phyloP scores from a whole-genome alignment of 176 grass and related monocot species.

The Aegilops umbellulata region DNA sequence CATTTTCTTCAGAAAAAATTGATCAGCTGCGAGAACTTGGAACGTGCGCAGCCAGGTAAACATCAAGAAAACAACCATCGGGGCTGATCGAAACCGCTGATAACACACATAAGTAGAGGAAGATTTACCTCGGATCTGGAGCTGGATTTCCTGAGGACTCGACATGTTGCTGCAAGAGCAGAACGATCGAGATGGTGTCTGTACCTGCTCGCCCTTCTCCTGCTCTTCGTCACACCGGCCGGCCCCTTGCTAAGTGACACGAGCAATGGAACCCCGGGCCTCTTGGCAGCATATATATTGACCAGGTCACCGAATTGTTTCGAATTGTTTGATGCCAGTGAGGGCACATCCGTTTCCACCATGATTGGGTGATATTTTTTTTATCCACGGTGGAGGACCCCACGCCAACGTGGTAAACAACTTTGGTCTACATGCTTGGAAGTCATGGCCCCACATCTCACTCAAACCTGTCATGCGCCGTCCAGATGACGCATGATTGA shows the following conservation, averaged over 20 bases:
- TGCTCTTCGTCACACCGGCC: background rate
- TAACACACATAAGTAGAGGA: background rate
- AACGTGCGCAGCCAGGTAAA: background rate
- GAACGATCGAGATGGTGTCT: background rate
- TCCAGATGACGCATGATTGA: constrained; percentile 19
- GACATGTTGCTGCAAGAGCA: constrained; percentile 30
- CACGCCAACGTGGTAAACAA: background rate
- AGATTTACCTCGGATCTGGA: constrained; percentile 45
- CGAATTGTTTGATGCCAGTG: background rate
- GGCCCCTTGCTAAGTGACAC: background rate
- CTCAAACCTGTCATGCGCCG: background rate
- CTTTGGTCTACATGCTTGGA: background rate
- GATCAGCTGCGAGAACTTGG: background rate
- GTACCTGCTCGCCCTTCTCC: background rate
- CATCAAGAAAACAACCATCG: background rate
- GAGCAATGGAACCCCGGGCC: background rate
- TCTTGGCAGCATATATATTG: constrained; percentile 28
- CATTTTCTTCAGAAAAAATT: background rate
- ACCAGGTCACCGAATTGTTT: background rate
- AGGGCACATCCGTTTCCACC: background rate
- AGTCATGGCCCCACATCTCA: background rate
- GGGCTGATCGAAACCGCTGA: background rate
- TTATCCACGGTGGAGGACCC: background rate
- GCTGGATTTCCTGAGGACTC: constrained; percentile 48
- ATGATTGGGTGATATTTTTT: background rate